Conservation (phyloP, 1,139 yeast species). For the Saccharomyces uvarum region DNA sequence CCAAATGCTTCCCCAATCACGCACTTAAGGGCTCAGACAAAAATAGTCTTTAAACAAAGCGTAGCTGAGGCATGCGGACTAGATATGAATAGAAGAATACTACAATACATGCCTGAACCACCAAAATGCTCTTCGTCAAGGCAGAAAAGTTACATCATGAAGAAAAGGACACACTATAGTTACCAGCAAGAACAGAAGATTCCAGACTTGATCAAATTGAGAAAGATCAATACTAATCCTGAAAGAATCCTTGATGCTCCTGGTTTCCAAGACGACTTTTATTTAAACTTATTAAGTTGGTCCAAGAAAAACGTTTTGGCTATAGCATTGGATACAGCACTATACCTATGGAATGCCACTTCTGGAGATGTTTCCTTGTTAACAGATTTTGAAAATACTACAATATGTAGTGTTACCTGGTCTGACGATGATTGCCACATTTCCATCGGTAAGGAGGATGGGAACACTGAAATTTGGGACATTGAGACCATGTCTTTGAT, state of each 20-base stretch:
- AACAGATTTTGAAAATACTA: constrained; percentile 36
- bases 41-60: constrained; percentile 66
- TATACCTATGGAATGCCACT: constrained; percentile 89
- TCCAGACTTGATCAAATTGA: constrained; percentile 34
- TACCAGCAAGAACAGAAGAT: constrained; percentile 13
- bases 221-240: constrained; percentile 82
- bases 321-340: constrained; percentile 76
- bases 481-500: constrained; percentile 67
- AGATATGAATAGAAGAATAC: constrained; percentile 72
- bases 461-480: constrained; percentile 89
- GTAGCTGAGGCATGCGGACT: constrained; percentile 95
- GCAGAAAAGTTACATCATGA: constrained; percentile 22
- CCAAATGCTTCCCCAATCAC: constrained; percentile 43
- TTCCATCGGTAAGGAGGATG: constrained; percentile 79
- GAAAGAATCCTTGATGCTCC: constrained; percentile 96
- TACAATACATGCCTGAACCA: constrained; percentile 81
- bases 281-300: constrained; percentile 83
- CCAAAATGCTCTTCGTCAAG: constrained; percentile 44
- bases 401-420: constrained; percentile 79
- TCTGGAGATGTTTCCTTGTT: constrained; percentile 71
- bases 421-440: constrained; percentile 85
- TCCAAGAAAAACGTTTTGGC: constrained; percentile 77
- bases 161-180: constrained; percentile 26
- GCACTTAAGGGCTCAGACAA: constrained; percentile 62
- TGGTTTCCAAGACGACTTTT: constrained; percentile 87